phyloP scores from a whole-genome alignment of 73 alveolate species.

The Paramecium primaurelia region DNA sequence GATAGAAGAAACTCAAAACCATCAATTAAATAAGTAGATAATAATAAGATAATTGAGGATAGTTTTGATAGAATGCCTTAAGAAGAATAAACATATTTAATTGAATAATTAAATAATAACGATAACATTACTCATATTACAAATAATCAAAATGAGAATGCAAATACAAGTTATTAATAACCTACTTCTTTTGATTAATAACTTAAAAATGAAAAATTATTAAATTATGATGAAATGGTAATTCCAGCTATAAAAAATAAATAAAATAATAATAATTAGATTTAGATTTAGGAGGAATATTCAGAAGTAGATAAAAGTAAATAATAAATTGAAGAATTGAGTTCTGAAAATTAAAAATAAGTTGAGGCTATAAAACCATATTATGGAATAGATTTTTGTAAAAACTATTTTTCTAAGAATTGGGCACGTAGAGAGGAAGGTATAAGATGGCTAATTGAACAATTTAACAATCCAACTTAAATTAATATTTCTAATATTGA shows the following conservation, averaged over 20 bases:
- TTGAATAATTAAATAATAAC: neutral
- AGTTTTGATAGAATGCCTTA: slow-evolving; percentile 13
- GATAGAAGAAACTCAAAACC: slow-evolving; percentile 2
- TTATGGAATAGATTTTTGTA: slow-evolving; percentile 25
- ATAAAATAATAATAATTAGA: neutral
- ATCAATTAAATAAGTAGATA: neutral
- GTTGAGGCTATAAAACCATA: neutral
- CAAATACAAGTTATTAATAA: neutral
- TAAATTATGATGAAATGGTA: slow-evolving; percentile 42
- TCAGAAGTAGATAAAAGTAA: slow-evolving; percentile 22
- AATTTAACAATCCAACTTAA: neutral
- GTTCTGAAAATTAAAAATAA: neutral
- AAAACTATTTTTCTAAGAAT: slow-evolving; percentile 4
- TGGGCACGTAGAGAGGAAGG: slow-evolving; percentile 17
- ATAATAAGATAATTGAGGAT: neutral
- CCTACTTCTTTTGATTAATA: neutral
- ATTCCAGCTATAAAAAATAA: slow-evolving; percentile 14
- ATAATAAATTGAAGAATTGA: neutral
- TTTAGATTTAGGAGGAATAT: neutral
- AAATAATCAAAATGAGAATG: neutral
- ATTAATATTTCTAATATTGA: neutral
- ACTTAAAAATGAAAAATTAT: neutral
- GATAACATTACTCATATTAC: slow-evolving; percentile 1
- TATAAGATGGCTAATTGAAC: neutral
- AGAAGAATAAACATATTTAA: neutral